Evolutionary conservation across 805 yeast species (phyloP), one percentile per base, ranked within the genome.

Genomic region (Barnettozyma sucrosica): DNA sequence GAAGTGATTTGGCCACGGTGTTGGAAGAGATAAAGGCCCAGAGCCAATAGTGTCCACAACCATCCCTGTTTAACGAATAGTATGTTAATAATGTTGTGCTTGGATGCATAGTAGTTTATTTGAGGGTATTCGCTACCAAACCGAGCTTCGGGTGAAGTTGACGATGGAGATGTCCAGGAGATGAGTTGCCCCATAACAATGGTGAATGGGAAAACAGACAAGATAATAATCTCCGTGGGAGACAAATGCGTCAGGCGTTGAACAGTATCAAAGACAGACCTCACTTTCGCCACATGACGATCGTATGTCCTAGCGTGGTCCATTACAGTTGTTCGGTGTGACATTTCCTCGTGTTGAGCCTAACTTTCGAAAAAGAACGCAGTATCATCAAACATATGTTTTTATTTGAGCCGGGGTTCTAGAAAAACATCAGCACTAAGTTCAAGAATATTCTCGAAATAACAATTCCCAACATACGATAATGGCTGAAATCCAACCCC

Each of bases 11-110:
- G 30, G 14, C 26, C 11, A 10, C 44, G 44, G 36, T 59, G 58
- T 34, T 58, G 63, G 1, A 51, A 4, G 14, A 50, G 34, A 33
- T 56, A 55, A 26, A 43, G 75, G 57, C 9, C 23, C 21, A 67
- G 73, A 4, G 73, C 72, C 4, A 75, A 5, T 0, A 80, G 64
- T 1, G 96, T 89, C 98, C 97, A 93, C 14, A 79, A 72, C 98
- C 98, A 93, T 2, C 97, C 98, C 23, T 74, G 75, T 58, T 92
- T 93, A 34, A 92, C 97, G 62, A 93, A 87, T 7, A 75, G 41
- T 19, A 74, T 74, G 64, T 92, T 92, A 51, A 90, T 60, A 16
- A 89, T 28, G 60, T 88, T 89, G 44, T 76, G 73, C 66, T 87
- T 89, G 47, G 80, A 70, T 70, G 65, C 70, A 63, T 25, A 75